phyloP scores from a whole-genome alignment of 2,329 filamentous ascomycete species.

The Leptographium wingfieldii region DNA sequence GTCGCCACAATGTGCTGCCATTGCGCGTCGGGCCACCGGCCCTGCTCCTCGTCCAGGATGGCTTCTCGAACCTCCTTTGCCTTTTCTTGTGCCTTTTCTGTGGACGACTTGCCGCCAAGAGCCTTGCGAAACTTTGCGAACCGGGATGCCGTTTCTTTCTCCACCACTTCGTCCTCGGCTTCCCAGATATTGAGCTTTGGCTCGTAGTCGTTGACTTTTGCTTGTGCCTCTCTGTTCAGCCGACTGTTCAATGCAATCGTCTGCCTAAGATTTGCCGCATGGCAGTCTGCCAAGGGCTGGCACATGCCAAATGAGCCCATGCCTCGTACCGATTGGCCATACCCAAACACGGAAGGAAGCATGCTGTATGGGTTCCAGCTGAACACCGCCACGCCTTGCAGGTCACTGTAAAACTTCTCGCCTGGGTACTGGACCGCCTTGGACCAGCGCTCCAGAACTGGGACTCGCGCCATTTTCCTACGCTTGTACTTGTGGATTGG shows the following conservation, averaged over 20 bases:
- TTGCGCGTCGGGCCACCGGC: conserved; percentile 27
- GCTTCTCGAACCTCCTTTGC: conserved; percentile 18
- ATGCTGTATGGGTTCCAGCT: not conserved
- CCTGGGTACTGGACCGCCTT: conserved; percentile 33
- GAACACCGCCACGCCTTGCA: not conserved
- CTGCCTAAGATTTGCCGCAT: not conserved
- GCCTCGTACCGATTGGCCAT: not conserved
- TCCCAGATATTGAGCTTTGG: conserved; percentile 7
- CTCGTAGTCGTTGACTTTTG: conserved; percentile 4
- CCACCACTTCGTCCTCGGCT: not conserved
- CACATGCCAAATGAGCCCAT: not conserved
- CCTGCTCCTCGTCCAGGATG: conserved; percentile 28
- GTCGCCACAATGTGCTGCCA: conserved; percentile 23
- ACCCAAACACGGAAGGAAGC: not conserved
- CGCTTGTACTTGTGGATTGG: conserved; percentile 25
- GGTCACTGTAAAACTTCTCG: conserved; percentile 15
- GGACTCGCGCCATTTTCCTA: conserved; percentile 22
- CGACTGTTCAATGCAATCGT: conserved; percentile 3
- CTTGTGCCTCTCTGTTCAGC: conserved; percentile 6
- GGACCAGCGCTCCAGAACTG: conserved; percentile 28
- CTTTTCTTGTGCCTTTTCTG: conserved; percentile 22
- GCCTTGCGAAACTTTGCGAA: conserved; percentile 18
- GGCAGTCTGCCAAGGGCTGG: not conserved
- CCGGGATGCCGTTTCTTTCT: not conserved
- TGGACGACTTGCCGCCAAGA: conserved; percentile 24